Base-by-base conservation (phyloP, 2,329 filamentous ascomycete species). In the Trichothecium sympodiale region DNA sequence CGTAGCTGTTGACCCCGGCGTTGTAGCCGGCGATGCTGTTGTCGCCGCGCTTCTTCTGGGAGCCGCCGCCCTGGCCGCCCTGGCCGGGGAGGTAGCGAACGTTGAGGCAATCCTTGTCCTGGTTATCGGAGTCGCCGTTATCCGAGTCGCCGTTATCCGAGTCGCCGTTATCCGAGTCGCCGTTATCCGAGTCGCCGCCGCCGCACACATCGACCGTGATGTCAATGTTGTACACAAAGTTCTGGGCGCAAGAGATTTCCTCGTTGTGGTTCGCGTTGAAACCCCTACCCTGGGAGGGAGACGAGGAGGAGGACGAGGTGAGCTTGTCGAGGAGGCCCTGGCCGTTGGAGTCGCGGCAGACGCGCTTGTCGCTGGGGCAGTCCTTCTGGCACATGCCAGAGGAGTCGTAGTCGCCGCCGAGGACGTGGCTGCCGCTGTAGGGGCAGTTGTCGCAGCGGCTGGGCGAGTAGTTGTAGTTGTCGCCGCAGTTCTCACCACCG, bases 141-240 rank as follows among this genome's bases (percentile, higher is more conserved):
- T n/a, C n/a, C n/a, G n/a, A n/a, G n/a, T n/a, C n/a, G n/a, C n/a
- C n/a, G n/a, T n/a, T n/a, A n/a, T n/a, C n/a, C n/a, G n/a, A n/a
- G n/a, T n/a, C n/a, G n/a, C n/a, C n/a, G n/a, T n/a, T n/a, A n/a
- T n/a, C n/a, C n/a, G n/a, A n/a, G n/a, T n/a, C n/a, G n/a, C n/a
- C n/a, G n/a, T n/a, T n/a, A n/a, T n/a, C n/a, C n/a, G n/a, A n/a
- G n/a, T n/a, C n/a, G n/a, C n/a, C n/a, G n/a, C 8, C 8, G 18
- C 13, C 15, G 35, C 35, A 37, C n/a, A 10, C 20, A 23, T 37
- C 36, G 25, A 33, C 14, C 18, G 14, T n/a, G 30, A 33, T 31
- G 10, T 29, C 8, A 25, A 37, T 7, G 16, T 37, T 16, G 36
- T 33, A 37, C 14, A n/a, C 16, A 17, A 33, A 33, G 23, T 37